Evolutionary conservation across 2,329 filamentous ascomycete genomes (phyloP), one percentile per base, ranked within the genome.

Genomic region (Sporothrix dimorphospora): DNA sequence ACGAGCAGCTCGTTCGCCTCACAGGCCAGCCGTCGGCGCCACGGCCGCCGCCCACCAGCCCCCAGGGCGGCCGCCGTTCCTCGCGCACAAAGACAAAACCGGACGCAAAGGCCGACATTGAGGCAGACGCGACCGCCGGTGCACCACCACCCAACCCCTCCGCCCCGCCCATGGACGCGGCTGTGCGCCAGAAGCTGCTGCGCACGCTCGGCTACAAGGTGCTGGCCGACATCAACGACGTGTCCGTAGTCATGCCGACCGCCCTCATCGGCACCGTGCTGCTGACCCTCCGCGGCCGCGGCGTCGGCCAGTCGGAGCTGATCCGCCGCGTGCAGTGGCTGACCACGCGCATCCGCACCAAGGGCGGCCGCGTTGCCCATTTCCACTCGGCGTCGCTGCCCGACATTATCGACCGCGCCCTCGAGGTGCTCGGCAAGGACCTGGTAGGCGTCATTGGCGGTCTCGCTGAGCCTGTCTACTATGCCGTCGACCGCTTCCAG

Each of bases 241-340:
- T 97, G 1, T 97, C 94, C 0, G 96, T 99, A 0, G 94, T 99
- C 65, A 99, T 99, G 96, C 96, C 96, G 0, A 98, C 96, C 0
- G 95, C 96, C 0, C 86, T 99, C 57, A 97, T 99, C 34, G 96
- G 96, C 6, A 99, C 96, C 0, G 93, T 98, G 0, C 85, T 99
- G 0, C 85, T 99, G 16, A 99, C 96, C 0, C 87, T 99, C 4
- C 89, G 96, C 78, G 96, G 96, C 0, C 91, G 96, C 66, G 96
- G 96, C 24, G 94, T 98, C 0, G 95, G 96, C 30, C 94, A 94
- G 78, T 84, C 89, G 0, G 96, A 99, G 79, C 83, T 99, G 24
- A 89, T 94, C 47, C 89, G 95, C 19, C 88, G 96, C 59, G 92
- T 99, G 5, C 91, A 97, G 75, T 99, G 96, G 96, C 88, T 99